Evolutionary conservation across 495 filamentous ascomycete species (phyloP).

Genomic region (Neurospora sp.): DNA sequence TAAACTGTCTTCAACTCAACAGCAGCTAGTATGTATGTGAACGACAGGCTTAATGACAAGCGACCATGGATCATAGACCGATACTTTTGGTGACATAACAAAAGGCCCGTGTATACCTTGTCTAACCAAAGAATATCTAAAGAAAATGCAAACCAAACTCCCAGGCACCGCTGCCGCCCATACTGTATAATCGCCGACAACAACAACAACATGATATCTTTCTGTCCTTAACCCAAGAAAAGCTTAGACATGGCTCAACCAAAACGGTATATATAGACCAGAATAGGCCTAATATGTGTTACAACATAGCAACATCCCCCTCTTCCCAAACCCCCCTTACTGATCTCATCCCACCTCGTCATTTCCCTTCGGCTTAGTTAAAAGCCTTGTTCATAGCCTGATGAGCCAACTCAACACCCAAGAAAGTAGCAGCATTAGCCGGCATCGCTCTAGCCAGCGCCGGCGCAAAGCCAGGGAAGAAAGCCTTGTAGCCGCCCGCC

Average conservation of each 20-base stretch:
- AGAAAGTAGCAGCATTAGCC: conserved; percentile 69
- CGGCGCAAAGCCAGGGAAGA: conserved; percentile 95
- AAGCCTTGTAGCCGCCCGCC: conserved; percentile 77
- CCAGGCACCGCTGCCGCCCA: background rate
- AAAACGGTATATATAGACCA: background rate
- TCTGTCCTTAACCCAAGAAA: background rate
- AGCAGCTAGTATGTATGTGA: too few relatives aligned
- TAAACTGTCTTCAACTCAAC: too few relatives aligned
- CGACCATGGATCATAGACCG: background rate
- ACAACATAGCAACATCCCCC: background rate
- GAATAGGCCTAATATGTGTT: background rate
- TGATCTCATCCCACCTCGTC: background rate
- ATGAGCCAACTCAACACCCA: conserved; percentile 74
- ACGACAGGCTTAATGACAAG: background rate
- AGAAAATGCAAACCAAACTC: background rate
- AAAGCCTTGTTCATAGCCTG: conserved; percentile 73
- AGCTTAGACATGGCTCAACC: background rate
- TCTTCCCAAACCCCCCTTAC: background rate
- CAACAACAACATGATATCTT: background rate
- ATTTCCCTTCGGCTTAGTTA: background rate
- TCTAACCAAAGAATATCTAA: background rate
- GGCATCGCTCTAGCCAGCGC: conserved; percentile 88
- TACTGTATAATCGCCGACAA: background rate
- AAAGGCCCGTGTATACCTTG: background rate
- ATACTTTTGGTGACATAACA: background rate